A percentile compares a stretch with the other conserved stretches of the same genome.
Conservation (phyloP, 2,329 filamentous ascomycete species). For the Colletotrichum tropicale region DNA sequence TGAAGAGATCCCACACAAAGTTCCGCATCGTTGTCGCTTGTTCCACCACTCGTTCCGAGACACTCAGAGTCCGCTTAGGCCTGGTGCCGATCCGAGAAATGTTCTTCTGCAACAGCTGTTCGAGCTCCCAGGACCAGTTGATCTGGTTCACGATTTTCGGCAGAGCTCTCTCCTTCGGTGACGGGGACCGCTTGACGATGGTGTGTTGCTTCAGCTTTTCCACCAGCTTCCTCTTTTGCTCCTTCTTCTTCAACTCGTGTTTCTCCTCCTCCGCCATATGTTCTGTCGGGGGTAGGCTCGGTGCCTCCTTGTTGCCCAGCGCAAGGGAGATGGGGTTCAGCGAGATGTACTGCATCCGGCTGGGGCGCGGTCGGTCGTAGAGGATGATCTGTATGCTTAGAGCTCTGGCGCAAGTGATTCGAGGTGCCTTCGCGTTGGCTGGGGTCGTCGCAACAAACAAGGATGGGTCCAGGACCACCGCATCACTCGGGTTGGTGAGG, state of each 20-base stretch:
- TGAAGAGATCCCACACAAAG: constrained; percentile 75
- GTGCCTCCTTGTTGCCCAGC: constrained; percentile 71
- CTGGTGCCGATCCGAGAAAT: constrained; percentile 83
- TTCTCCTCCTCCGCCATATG: constrained; percentile 76
- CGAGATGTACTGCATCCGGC: constrained; percentile 95
- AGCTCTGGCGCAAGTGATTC: constrained; percentile 73
- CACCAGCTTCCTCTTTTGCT: constrained; percentile 69
- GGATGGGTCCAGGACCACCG: constrained; percentile 66
- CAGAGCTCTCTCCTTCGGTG: constrained; percentile 82
- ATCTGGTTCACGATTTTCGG: constrained; percentile 88
- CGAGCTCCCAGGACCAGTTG: constrained; percentile 93
- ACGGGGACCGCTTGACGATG: constrained; percentile 76
- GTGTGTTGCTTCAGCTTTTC: constrained; percentile 90
- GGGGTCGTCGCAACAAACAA: constrained; percentile 68
- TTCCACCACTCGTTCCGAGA: constrained; percentile 92
- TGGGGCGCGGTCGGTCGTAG: constrained; percentile 85
- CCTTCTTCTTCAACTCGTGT: constrained; percentile 62
- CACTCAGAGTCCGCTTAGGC: constrained; percentile 83
- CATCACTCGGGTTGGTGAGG: constrained; percentile 69
- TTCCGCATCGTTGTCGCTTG: constrained; percentile 88
- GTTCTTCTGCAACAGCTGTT: constrained; percentile 86
- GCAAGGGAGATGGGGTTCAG: constrained; percentile 87
- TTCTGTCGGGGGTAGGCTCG: constrained; percentile 28
- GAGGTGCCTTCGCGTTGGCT: constrained; percentile 63
- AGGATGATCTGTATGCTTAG: constrained; percentile 85